These are phyloP conservation scores for Nicotiana noctiflora DNA, from an alignment of 257 asterid species.

Conservation along the genomic window DNA sequence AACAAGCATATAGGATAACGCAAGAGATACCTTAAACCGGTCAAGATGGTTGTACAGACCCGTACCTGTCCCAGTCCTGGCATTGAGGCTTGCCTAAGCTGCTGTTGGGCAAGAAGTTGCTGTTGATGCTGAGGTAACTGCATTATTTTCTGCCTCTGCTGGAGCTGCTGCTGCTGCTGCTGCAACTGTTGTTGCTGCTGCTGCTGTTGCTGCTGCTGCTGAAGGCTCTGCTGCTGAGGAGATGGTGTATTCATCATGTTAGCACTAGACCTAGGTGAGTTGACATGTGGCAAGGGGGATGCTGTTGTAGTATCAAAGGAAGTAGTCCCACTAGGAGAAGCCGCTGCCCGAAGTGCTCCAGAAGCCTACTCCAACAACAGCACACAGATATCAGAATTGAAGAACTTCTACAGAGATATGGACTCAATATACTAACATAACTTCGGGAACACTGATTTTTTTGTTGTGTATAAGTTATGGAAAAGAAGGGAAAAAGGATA, in stretches of 20 bases:
- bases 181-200: slow-evolving; percentile 52
- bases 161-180: slow-evolving; percentile 18
- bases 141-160: slow-evolving; percentile 83
- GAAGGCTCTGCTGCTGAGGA: slow-evolving; percentile 80
- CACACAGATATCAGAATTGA: neutral
- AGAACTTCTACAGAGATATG: neutral
- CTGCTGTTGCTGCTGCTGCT: slow-evolving; percentile 44
- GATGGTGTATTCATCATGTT: slow-evolving; percentile 95
- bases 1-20: neutral
- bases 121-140: slow-evolving; percentile 75
- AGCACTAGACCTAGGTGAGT: slow-evolving; percentile 85
- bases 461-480: neutral
- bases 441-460: neutral
- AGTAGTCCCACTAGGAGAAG: slow-evolving; percentile 71
- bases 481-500: neutral
- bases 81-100: slow-evolving; percentile 74
- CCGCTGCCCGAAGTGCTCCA: slow-evolving; percentile 78
- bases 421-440: neutral
- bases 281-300: slow-evolving; percentile 80
- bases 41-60: slow-evolving; percentile 3
- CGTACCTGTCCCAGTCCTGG: slow-evolving; percentile 80
- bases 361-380: slow-evolving; percentile 47
- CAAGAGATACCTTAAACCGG: neutral
- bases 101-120: slow-evolving; percentile 76
- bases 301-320: slow-evolving; percentile 75